Evolutionary conservation across 106 monocot genomes (phyloP).

Genomic region (Agapanthus africanus): DNA sequence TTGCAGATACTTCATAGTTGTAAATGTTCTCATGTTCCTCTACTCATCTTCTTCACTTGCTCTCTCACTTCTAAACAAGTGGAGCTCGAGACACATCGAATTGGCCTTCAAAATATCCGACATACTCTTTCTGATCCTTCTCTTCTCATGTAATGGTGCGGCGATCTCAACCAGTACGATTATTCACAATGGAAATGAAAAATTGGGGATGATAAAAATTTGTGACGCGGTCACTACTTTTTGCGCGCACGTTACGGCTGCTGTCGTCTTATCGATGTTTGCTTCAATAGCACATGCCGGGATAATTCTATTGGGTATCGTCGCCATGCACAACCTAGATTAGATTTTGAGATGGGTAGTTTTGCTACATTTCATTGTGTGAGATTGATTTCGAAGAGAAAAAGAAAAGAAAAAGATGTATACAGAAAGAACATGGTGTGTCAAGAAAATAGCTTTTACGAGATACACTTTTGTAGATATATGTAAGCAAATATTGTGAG

Average conservation of each 20-base stretch:
- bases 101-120: slow-evolving; percentile 13
- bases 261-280: slow-evolving; percentile 23
- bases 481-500: too few relatives aligned
- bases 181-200: slow-evolving; percentile 7
- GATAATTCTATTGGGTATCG: background rate
- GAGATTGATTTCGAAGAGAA: too few relatives aligned
- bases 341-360: too few relatives aligned
- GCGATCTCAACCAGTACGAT: slow-evolving; percentile 7
- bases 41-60: slow-evolving; percentile 19
- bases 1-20: slow-evolving; percentile 33
- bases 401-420: too few relatives aligned
- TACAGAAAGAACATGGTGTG: too few relatives aligned
- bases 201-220: slow-evolving; percentile 16
- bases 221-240: slow-evolving; percentile 12
- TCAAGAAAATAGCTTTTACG: too few relatives aligned
- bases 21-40: slow-evolving; percentile 18
- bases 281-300: slow-evolving; percentile 4
- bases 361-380: too few relatives aligned
- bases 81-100: background rate
- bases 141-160: slow-evolving; percentile 20
- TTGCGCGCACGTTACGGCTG: slow-evolving; percentile 9
- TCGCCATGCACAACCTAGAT: background rate
- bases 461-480: too few relatives aligned
- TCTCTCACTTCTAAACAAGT: slow-evolving; percentile 9
- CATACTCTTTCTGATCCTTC: slow-evolving; percentile 8